Evolutionary conservation across 2,329 filamentous ascomycete species (phyloP).

Genomic region (Scedosporium minutisporum): DNA sequence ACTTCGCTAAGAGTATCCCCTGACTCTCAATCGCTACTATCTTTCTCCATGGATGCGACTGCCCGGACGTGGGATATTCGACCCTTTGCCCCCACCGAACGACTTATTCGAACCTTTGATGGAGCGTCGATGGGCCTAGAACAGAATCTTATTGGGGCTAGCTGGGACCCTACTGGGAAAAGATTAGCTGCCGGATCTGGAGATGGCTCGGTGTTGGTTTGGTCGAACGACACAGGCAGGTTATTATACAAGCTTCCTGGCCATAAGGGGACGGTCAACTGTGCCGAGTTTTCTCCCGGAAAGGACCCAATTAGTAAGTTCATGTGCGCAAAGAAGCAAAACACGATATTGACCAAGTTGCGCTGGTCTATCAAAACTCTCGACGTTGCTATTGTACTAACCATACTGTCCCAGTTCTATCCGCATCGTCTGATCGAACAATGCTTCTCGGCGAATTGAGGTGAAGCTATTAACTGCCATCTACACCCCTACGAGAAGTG

Average conservation of each 20-base stretch:
- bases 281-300: conserved; percentile 79
- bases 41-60: conserved; percentile 88
- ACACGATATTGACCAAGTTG: not conserved
- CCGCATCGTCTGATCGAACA: conserved; percentile 80
- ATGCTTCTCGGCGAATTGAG: conserved; percentile 71
- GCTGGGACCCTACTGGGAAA: conserved; percentile 81
- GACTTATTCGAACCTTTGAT: conserved; percentile 80
- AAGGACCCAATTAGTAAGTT: conserved; percentile 80
- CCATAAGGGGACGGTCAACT: conserved; percentile 91
- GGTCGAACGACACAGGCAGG: conserved; percentile 83
- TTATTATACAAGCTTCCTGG: conserved; percentile 90
- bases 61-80: conserved; percentile 93
- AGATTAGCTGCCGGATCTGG: conserved; percentile 83
- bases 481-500: too few relatives aligned
- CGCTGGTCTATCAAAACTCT: too few relatives aligned
- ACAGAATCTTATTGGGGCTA: conserved; percentile 82
- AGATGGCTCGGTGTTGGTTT: conserved; percentile 83
- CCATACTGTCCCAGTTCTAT: conserved; percentile 54
- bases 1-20: conserved; percentile 87
- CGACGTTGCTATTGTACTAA: conserved; percentile 20
- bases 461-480: not conserved
- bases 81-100: conserved; percentile 82
- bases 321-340: not conserved
- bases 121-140: conserved; percentile 82
- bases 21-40: conserved; percentile 81